Evolutionary conservation across 2,329 filamentous ascomycete genomes (phyloP), one percentile per base, ranked within the genome.

Genomic region (Fusarium paranaense): DNA sequence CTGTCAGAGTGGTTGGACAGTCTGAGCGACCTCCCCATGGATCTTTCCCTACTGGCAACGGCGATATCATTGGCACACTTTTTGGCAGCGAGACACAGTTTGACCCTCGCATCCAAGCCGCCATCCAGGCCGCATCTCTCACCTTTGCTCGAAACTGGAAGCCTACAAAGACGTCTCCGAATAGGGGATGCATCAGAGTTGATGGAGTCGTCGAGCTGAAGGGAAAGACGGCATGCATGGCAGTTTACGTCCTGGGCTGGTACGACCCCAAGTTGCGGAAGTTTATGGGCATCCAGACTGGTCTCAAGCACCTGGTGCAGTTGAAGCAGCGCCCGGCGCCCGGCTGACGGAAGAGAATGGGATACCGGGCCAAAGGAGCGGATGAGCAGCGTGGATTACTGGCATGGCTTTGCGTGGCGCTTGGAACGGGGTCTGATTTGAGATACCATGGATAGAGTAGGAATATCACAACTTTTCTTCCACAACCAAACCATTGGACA

Each of bases 261-360:
- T 92, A 88, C 80, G 85, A 91, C 76, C 89, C 90, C 2, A 87
- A 89, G 78, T 86, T 85, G 45, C 84, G 85, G 69, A 82, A 81
- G 54, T 89, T 85, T 61, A 83, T 82, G 69, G 77, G 77, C 33
- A 79, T 83, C 16, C 77, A 88, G 50, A 82, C 87, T 54, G 77
- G 80, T n/a, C 74, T 88, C 20, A 84, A 85, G 74, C 83, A 86
- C 42, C 38, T 84, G 69, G 75, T 87, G 66, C 85, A 84, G 66
- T 72, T 81, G n/a, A 85, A 84, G 73, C 83, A 83, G 62, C 75
- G 75, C 18, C 82, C 82, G 16, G 81, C 80, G 2, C 74, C 75
- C 33, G 80, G 78, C n/a, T 81, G 70, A 74, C n/a, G 40, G 27
- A 38, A 57, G 16, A 38, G 22, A 32, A 20, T 18, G 25, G 14